Conservation (phyloP, 306 rosid genomes). For the Ochetophila trinervis region DNA sequence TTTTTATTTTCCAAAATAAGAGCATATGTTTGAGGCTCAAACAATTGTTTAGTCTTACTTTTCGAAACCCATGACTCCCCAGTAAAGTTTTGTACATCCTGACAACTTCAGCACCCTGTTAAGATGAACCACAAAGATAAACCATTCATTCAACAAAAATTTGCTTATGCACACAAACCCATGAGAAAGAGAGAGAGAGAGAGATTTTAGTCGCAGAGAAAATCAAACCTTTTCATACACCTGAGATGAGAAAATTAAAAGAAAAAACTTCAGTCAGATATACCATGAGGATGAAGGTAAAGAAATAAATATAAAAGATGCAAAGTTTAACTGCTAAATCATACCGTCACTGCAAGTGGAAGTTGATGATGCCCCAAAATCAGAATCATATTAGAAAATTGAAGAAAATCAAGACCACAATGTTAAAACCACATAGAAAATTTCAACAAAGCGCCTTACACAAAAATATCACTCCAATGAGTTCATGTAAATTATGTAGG, state of each 20-base stretch:
- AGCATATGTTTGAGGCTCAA: slow-evolving; percentile 14
- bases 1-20: slow-evolving; percentile 11
- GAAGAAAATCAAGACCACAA: slow-evolving; percentile 37
- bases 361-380: slow-evolving; percentile 43
- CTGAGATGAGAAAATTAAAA: slow-evolving; percentile 45
- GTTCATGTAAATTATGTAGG: slow-evolving; percentile 12
- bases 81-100: slow-evolving; percentile 97
- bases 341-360: slow-evolving; percentile 86
- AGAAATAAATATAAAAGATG: neutral
- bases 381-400: slow-evolving; percentile 36
- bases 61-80: slow-evolving; percentile 88
- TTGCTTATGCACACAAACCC: neutral
- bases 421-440: slow-evolving; percentile 23
- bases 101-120: slow-evolving; percentile 99
- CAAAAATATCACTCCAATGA: slow-evolving; percentile 8
- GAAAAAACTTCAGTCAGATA: slow-evolving; percentile 27
- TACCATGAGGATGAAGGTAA: slow-evolving; percentile 10
- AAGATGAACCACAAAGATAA: slow-evolving; percentile 38
- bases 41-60: slow-evolving; percentile 50
- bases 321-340: slow-evolving; percentile 28
- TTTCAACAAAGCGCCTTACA: slow-evolving; percentile 7
- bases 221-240: slow-evolving; percentile 91
- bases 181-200: slow-evolving; percentile 23
- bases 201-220: slow-evolving; percentile 23
- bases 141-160: neutral